Evolutionary conservation across 371 early-diverging fungal genomes (phyloP), one percentile per base, ranked within the genome.

Genomic region (Rhizopus sp.): DNA sequence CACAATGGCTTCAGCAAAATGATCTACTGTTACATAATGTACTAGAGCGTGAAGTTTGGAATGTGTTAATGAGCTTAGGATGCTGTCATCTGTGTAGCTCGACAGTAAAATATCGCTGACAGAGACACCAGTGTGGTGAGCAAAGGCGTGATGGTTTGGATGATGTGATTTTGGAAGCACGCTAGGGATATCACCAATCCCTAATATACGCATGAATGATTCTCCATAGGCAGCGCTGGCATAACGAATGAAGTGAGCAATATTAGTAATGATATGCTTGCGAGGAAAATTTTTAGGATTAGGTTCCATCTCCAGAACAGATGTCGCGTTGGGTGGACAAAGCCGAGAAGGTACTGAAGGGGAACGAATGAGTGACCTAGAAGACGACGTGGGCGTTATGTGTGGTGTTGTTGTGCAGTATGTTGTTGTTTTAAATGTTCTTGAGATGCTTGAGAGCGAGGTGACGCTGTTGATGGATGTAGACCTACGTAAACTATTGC

Each of bases 11-110:
- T 84, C 71, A 0, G 89, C 80, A 3, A 70, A 71, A 54, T 92
- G 93, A 64, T 95, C 95, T 4, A 94, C 82, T 7, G 84, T 83
- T 13, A 95, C 86, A 63, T 92, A 94, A 66, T 94, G 93, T 0
- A 91, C 92, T 2, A 90, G 72, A 2, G 88, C 86, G 61, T 90
- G 88, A 42, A 92, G 76, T 42, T 80, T 78, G 1, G 91, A 86
- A 33, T 72, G 72, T 34, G 71, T 60, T 17, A 76, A 55, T 6
- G 57, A 45, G 2, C 59, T 55, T 5, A 77, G 45, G 10, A 62
- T 29, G 17, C 71, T 67, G 15, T 58, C 72, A 44, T 77, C 77
- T 0, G 82, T 83, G 54, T 80, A 89, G 8, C 88, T 85, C 0
- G 88, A 88, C 5, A 82, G 70, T 0, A 92, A 47, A 31, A 92